Evolutionary conservation across 2,329 filamentous ascomycete species (phyloP).

Genomic region (Aspergillus amoenus): DNA sequence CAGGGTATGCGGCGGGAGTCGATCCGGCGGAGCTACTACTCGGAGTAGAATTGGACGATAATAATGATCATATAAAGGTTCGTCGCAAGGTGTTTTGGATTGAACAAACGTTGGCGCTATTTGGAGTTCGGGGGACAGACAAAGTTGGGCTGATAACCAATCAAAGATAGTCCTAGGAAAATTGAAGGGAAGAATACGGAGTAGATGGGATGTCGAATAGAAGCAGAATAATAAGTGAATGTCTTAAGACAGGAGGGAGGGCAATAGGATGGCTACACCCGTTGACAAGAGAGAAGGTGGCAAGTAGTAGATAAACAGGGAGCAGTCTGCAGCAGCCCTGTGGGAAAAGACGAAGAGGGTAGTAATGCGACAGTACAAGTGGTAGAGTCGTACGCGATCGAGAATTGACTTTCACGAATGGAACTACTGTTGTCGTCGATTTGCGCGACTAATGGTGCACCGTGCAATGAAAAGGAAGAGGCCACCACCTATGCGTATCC

Average conservation of each 20-base stretch:
- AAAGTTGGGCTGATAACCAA: constrained; percentile 1
- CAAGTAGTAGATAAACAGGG: constrained; percentile 6
- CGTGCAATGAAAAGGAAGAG: background rate
- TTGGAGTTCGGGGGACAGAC: background rate
- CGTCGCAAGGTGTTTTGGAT: constrained; percentile 6
- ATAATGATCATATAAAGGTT: constrained; percentile 10
- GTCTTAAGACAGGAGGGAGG: constrained; percentile 6
- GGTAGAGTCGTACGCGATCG: constrained; percentile 1
- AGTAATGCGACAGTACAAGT: background rate
- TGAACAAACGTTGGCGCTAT: constrained; percentile 5
- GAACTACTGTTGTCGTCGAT: background rate
- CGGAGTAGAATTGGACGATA: constrained; percentile 3
- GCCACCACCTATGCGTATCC: background rate
- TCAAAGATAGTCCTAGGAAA: background rate
- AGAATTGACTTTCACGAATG: constrained; percentile 3
- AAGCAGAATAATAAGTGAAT: constrained; percentile 6
- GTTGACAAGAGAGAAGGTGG: constrained; percentile 13
- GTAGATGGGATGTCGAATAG: background rate
- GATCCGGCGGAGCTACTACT: constrained; percentile 7
- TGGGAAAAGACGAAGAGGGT: constrained; percentile 3
- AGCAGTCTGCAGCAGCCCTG: constrained; percentile 11
- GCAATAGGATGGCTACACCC: constrained; percentile 5
- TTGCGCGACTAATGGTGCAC: background rate
- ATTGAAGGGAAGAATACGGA: constrained; percentile 2
- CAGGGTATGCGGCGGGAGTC: constrained; percentile 3